These are phyloP conservation scores for Endothia cerciana DNA, from an alignment of 2,329 filamentous ascomycete species.

Conservation along the genomic window DNA sequence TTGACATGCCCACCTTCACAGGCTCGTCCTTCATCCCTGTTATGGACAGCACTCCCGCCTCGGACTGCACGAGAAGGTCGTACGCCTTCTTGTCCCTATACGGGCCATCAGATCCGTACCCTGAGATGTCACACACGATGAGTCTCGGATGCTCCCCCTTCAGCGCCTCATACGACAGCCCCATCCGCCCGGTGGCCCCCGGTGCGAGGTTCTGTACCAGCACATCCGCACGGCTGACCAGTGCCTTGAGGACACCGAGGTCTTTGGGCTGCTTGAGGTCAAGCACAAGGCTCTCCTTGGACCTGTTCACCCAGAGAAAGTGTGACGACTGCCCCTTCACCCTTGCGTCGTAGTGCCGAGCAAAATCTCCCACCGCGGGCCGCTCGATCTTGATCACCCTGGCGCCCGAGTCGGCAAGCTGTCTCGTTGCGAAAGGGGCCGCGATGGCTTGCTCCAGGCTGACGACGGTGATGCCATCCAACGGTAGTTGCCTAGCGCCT, in stretches of 20 bases:
- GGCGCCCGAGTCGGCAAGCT: slow-evolving; percentile 57
- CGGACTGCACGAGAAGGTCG: slow-evolving; percentile 58
- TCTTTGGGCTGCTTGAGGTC: slow-evolving; percentile 51
- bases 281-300: slow-evolving; percentile 56
- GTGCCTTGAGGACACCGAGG: slow-evolving; percentile 46
- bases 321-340: slow-evolving; percentile 55
- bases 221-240: slow-evolving; percentile 52
- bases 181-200: slow-evolving; percentile 51
- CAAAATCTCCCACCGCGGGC: slow-evolving; percentile 56
- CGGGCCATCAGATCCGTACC: slow-evolving; percentile 55
- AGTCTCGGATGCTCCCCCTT: slow-evolving; percentile 46
- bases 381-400: slow-evolving; percentile 60
- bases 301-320: slow-evolving; percentile 60
- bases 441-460: slow-evolving; percentile 59
- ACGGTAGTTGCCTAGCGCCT: slow-evolving; percentile 3
- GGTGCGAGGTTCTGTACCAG: slow-evolving; percentile 59
- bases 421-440: slow-evolving; percentile 57
- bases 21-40: slow-evolving; percentile 50
- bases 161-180: slow-evolving; percentile 50
- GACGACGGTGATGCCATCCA: slow-evolving; percentile 52
- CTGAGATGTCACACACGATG: slow-evolving; percentile 59
- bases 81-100: slow-evolving; percentile 60
- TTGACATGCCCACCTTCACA: slow-evolving; percentile 57
- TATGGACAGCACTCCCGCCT: slow-evolving; percentile 55
- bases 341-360: slow-evolving; percentile 53